phyloP scores from a whole-genome alignment of 805 yeast genomes.

The Diddensiella transvaalensis region DNA sequence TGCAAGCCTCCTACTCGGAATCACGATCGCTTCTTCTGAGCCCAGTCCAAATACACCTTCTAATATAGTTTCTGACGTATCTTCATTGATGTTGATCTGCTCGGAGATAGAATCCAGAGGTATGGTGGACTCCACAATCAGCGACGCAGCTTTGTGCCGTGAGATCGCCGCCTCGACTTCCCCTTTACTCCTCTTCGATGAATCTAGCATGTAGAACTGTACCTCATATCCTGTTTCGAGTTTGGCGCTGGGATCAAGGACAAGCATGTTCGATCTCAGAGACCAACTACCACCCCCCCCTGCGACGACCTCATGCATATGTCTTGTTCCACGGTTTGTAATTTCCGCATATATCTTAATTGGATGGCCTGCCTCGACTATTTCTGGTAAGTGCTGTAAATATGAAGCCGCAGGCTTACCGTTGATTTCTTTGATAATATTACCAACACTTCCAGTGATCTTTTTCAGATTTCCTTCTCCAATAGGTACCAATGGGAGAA shows the following conservation, averaged over 20 bases:
- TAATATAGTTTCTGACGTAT: slow-evolving; percentile 19
- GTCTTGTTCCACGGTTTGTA: slow-evolving; percentile 28
- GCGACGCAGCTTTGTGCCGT: background rate
- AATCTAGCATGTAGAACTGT: slow-evolving; percentile 36
- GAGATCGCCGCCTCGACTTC: slow-evolving; percentile 1
- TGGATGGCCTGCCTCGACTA: slow-evolving; percentile 15
- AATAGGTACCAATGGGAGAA: slow-evolving; percentile 15
- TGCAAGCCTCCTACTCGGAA: slow-evolving; percentile 30
- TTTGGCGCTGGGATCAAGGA: slow-evolving; percentile 55
- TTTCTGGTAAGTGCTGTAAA: slow-evolving; percentile 38
- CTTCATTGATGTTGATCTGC: slow-evolving; percentile 19
- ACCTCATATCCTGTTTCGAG: slow-evolving; percentile 44
- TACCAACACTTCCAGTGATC: slow-evolving; percentile 52
- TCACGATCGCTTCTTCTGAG: too few species aligned
- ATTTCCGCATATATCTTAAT: slow-evolving; percentile 21
- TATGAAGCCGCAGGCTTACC: slow-evolving; percentile 53
- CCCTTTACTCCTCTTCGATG: slow-evolving; percentile 2
- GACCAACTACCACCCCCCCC: slow-evolving; percentile 84
- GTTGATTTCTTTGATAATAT: slow-evolving; percentile 57
- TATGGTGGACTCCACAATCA: slow-evolving; percentile 30
- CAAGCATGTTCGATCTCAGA: slow-evolving; percentile 61
- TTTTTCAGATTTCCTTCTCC: slow-evolving; percentile 32
- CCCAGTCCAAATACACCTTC: slow-evolving; percentile 32
- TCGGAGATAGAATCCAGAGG: slow-evolving; percentile 24
- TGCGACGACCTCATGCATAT: slow-evolving; percentile 49